Conservation (phyloP, 2,329 filamentous ascomycete genomes). For the Ophiostoma tasmaniense region DNA sequence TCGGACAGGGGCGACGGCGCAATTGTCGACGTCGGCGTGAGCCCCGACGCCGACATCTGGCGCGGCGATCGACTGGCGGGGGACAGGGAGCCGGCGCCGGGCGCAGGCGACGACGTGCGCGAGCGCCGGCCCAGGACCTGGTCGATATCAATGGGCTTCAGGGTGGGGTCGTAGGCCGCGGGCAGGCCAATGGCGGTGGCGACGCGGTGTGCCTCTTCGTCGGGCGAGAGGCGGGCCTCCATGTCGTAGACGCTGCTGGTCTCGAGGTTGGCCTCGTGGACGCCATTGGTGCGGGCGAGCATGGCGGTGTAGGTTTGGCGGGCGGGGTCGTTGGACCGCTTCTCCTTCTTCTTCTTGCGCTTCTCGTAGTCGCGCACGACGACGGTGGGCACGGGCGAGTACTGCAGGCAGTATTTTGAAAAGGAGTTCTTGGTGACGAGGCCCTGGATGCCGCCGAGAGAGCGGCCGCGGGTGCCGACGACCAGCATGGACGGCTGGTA, state of each 20-base stretch:
- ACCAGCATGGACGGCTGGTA: constrained; percentile 88
- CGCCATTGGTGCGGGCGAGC: constrained; percentile 53
- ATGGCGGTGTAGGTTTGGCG: constrained; percentile 72
- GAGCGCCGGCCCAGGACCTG: constrained; percentile 18
- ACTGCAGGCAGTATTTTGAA: constrained; percentile 89
- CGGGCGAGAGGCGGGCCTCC: constrained; percentile 45
- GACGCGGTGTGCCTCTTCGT: constrained; percentile 57
- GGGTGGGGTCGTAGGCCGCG: constrained; percentile 54
- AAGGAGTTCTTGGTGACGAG: constrained; percentile 69
- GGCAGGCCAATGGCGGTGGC: constrained; percentile 55
- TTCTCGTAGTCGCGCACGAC: constrained; percentile 83
- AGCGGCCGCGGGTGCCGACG: constrained; percentile 79
- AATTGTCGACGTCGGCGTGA: neutral
- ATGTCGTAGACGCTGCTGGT: constrained; percentile 45
- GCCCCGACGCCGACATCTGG: neutral
- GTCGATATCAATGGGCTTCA: constrained; percentile 43
- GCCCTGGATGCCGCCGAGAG: constrained; percentile 76
- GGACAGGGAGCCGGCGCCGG: neutral
- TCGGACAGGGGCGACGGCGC: neutral
- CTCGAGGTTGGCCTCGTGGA: constrained; percentile 51
- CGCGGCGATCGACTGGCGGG: neutral
- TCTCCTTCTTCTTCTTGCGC: constrained; percentile 80
- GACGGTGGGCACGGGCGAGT: constrained; percentile 86
- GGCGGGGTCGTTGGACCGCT: constrained; percentile 67
- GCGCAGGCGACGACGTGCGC: constrained; percentile 16